Evolutionary conservation across 1,284 basidiomycete species (phyloP).

Genomic region (Amylostereum areolatum): DNA sequence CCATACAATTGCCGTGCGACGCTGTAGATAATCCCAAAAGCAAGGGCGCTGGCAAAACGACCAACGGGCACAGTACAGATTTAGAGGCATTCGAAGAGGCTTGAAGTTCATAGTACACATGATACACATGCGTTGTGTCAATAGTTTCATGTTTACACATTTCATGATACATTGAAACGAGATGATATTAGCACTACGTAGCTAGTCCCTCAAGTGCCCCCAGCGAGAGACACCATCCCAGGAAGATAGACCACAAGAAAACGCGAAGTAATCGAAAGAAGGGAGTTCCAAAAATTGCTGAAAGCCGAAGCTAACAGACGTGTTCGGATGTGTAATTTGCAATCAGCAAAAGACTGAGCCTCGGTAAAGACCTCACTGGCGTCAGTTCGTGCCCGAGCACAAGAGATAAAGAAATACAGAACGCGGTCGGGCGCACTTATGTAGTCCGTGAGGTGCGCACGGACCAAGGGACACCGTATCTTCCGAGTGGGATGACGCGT

Average conservation of each 20-base stretch:
- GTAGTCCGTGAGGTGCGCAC: not conserved
- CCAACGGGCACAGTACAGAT: too few relatives aligned
- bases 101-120: too few relatives aligned
- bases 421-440: not conserved
- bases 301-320: slow-evolving; percentile 71
- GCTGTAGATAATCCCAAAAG: too few relatives aligned
- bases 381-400: slow-evolving; percentile 90
- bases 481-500: too few relatives aligned
- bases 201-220: not conserved
- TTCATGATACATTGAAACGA: too few relatives aligned
- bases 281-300: slow-evolving; percentile 73
- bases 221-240: slow-evolving; percentile 3
- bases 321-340: slow-evolving; percentile 88
- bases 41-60: too few relatives aligned
- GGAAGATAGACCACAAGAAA: not conserved
- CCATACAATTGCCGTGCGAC: too few relatives aligned
- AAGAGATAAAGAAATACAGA: slow-evolving; percentile 50
- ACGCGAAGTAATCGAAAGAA: not conserved
- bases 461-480: not conserved
- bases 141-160: too few relatives aligned
- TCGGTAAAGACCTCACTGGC: slow-evolving; percentile 89
- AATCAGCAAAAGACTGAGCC: slow-evolving; percentile 91
- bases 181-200: too few relatives aligned
- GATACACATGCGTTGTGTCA: too few relatives aligned
- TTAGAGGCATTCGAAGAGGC: too few relatives aligned